Percentiles rank a stretch among this genome's conserved stretches.
Conservation (phyloP, 768 basidiomycete species). For the Trametes cinnabarina region DNA sequence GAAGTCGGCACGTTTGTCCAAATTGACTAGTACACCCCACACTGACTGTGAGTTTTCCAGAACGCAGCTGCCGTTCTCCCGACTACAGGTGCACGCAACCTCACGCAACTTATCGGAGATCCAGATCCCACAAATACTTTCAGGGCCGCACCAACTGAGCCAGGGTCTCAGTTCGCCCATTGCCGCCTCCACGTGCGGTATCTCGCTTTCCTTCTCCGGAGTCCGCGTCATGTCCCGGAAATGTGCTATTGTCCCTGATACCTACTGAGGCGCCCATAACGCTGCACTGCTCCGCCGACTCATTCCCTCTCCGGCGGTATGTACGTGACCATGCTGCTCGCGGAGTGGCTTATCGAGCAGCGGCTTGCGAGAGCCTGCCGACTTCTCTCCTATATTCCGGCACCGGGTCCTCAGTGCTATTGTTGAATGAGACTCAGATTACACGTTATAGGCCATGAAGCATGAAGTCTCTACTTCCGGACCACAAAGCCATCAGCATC, state of each 20-base stretch:
- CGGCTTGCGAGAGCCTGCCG: too few species aligned
- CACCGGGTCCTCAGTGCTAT: too few species aligned
- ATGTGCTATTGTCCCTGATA: conserved; percentile 11
- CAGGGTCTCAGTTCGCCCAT: conserved; percentile 7
- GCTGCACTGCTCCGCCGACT: background rate
- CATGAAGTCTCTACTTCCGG: too few species aligned
- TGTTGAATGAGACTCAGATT: too few species aligned
- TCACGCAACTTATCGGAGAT: conserved; percentile 10
- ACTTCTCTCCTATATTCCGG: background rate
- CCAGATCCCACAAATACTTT: background rate
- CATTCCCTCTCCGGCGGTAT: background rate
- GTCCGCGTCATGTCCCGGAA: conserved; percentile 1
- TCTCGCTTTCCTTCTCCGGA: background rate
- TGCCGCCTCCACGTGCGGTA: conserved; percentile 2
- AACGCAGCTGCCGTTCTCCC: conserved; percentile 4
- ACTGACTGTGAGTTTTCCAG: conserved; percentile 2
- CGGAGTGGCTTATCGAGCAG: background rate
- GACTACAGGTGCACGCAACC: conserved; percentile 1
- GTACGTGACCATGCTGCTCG: background rate
- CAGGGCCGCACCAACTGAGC: conserved; percentile 8
- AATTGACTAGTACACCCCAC: conserved; percentile 12
- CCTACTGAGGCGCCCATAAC: conserved; percentile 9
- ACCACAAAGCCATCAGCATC: conserved; percentile 7
- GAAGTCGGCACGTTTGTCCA: conserved; percentile 8
- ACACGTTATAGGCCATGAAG: background rate